Evolutionary conservation across 768 basidiomycete species (phyloP).

Genomic region (Tephrocybe sp.): DNA sequence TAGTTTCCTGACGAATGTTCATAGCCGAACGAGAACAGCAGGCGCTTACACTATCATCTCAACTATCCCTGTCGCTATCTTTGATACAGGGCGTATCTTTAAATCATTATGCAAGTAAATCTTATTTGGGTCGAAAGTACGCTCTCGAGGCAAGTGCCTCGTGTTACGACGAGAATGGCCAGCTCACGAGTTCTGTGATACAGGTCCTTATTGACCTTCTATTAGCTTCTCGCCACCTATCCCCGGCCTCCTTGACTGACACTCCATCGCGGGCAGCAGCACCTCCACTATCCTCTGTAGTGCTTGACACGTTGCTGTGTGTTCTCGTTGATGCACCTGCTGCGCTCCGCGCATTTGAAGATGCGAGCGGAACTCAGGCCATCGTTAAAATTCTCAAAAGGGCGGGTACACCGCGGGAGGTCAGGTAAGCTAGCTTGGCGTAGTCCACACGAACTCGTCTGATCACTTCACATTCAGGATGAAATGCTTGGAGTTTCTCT

Average conservation of each 20-base stretch:
- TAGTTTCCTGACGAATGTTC: constrained; percentile 6
- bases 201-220: constrained; percentile 76
- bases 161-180: constrained; percentile 3
- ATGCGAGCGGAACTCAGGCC: constrained; percentile 71
- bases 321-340: constrained; percentile 83
- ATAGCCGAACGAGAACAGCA: constrained; percentile 46
- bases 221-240: constrained; percentile 65
- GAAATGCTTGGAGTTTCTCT: constrained; percentile 94
- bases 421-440: constrained; percentile 54
- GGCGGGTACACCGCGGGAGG: constrained; percentile 82
- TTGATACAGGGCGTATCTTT: constrained; percentile 78
- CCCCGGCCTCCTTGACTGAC: constrained; percentile 32
- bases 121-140: constrained; percentile 65
- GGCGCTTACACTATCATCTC: constrained; percentile 44
- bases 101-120: constrained; percentile 67
- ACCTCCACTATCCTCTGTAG: constrained; percentile 62
- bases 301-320: constrained; percentile 85
- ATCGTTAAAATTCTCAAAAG: constrained; percentile 89
- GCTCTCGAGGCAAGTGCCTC: constrained; percentile 59
- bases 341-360: constrained; percentile 79
- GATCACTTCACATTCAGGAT: constrained; percentile 58
- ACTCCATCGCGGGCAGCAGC: constrained; percentile 21
- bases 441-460: background rate
- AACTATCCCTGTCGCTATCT: constrained; percentile 59
- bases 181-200: background rate